A percentile compares a stretch with the other conserved stretches of the same genome.
Evolutionary conservation across 192 early-diverging fungal species (phyloP).

Genomic region (Chytriomyces sp.): DNA sequence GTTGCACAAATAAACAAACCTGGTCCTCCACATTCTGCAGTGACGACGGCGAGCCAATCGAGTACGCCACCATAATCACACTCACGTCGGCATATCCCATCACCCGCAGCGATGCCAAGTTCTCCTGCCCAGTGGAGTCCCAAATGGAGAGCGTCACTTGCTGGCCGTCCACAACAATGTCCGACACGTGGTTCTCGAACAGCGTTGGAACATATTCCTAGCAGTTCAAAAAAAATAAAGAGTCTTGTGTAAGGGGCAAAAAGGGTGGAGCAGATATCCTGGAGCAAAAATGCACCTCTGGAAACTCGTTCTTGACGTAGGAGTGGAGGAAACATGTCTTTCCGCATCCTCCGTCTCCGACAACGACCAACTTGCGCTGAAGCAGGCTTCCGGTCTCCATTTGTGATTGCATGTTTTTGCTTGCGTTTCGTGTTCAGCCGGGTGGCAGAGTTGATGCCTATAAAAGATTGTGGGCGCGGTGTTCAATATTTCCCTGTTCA

Average conservation of each 20-base stretch:
- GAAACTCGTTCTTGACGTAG: slow-evolving; percentile 84
- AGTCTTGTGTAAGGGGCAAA: not conserved
- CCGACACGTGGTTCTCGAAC: slow-evolving; percentile 92
- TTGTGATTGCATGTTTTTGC: no score
- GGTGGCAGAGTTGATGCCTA: no score
- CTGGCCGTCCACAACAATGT: slow-evolving; percentile 85
- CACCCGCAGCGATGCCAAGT: slow-evolving; percentile 91
- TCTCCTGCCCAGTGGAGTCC: slow-evolving; percentile 98
- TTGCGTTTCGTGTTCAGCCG: no score
- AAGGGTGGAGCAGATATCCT: not conserved
- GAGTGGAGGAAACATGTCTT: slow-evolving; percentile 81
- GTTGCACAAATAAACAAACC: slow-evolving; percentile 24
- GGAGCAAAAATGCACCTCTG: slow-evolving; percentile 65
- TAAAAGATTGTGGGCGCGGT: no score
- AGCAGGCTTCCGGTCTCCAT: no score
- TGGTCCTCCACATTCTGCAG: slow-evolving; percentile 80
- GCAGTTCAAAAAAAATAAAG: no score
- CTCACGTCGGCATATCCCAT: slow-evolving; percentile 91
- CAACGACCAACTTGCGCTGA: slow-evolving; percentile 73
- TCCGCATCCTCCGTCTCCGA: slow-evolving; percentile 82
- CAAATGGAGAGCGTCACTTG: slow-evolving; percentile 88
- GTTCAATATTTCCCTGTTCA: no score
- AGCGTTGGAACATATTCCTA: slow-evolving; percentile 62
- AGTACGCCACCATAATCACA: slow-evolving; percentile 92
- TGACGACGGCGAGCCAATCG: slow-evolving; percentile 75